phyloP scores from a whole-genome alignment of 164 flowering plant species.

The Piper longum region DNA sequence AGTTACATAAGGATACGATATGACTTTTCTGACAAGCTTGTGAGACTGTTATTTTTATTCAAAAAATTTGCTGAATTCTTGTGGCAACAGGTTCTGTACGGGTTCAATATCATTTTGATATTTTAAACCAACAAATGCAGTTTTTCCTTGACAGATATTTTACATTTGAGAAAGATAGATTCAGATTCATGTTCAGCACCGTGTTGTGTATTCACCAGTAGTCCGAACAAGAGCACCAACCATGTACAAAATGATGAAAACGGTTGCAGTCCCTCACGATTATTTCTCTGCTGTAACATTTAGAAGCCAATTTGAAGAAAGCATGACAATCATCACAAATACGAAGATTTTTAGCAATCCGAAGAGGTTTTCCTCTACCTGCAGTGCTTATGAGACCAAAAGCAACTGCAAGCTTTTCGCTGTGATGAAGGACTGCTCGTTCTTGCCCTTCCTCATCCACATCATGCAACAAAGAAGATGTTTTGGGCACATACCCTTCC shows the following conservation, averaged over 20 bases:
- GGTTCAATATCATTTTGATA: too few relatives aligned
- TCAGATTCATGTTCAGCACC: too few relatives aligned
- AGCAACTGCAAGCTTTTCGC: slow-evolving; percentile 3
- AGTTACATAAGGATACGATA: too few relatives aligned
- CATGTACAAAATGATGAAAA: not conserved
- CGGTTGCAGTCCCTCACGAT: not conserved
- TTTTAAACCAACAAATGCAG: too few relatives aligned
- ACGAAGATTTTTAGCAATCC: not conserved
- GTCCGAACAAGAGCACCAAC: not conserved
- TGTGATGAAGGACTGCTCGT: not conserved
- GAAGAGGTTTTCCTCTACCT: not conserved
- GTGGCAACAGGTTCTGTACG: too few relatives aligned
- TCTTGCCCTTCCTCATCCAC: slow-evolving; percentile 1
- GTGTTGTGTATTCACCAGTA: not conserved
- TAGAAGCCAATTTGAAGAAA: not conserved
- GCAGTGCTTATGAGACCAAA: not conserved
- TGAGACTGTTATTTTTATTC: too few relatives aligned
- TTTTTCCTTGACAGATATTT: too few relatives aligned
- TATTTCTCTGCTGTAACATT: not conserved
- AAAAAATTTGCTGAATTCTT: too few relatives aligned
- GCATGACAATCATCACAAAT: not conserved
- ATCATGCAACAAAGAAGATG: slow-evolving; percentile 30
- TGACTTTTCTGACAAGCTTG: too few relatives aligned
- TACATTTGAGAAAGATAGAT: too few relatives aligned
- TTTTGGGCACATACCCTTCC: not conserved